Evolutionary conservation across 176 grass and related monocot genomes (phyloP), one percentile per base, ranked within the genome.

Genomic region (Eleusine indica): DNA sequence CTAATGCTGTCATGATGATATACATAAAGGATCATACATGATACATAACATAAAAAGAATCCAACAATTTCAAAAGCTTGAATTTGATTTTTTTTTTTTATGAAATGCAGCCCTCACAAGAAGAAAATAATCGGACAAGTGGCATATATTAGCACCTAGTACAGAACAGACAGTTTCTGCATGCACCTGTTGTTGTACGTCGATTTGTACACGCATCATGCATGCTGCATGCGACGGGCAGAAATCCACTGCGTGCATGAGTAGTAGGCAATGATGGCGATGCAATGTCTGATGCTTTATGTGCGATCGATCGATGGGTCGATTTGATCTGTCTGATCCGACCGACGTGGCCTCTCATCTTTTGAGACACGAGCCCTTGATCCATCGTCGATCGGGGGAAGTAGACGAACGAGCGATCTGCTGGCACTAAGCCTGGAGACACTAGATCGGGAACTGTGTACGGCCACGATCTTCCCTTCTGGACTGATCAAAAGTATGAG

Each of bases 291-390:
- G 91, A 92, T 90, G 77, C 87, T 90, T 92, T 83, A 77, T 84
- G 82, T 70, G 54, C 78, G 66, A 81, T 57, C 49, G 66, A 22
- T 80, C 56, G 56, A 21, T n/a, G 19, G 64, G 56, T 85, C 66
- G 83, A 86, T 85, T 61, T 64, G 75, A 61, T 77, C 74, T 38
- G 40, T 63, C 57, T 28, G 74, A 71, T 78, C 49, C 66, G 64
- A 51, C 65, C 71, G 91, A 90, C 83, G 82, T 91, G 88, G 89
- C 81, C 83, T 83, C 74, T 96, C 88, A 91, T 87, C 86, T 93
- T 89, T 93, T 86, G 35, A 70, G 51, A 49, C 79, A 28, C 48
- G 71, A 53, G 51, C 14, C 51, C 51, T 14, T 80, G 39, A 73
- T 54, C 68, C 46, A 73, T 69, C 54, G 67, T 71, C 47, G 15